These are phyloP conservation scores for Euphrasia arctica DNA, from an alignment of 305 asterid species.

Conservation along the genomic window DNA sequence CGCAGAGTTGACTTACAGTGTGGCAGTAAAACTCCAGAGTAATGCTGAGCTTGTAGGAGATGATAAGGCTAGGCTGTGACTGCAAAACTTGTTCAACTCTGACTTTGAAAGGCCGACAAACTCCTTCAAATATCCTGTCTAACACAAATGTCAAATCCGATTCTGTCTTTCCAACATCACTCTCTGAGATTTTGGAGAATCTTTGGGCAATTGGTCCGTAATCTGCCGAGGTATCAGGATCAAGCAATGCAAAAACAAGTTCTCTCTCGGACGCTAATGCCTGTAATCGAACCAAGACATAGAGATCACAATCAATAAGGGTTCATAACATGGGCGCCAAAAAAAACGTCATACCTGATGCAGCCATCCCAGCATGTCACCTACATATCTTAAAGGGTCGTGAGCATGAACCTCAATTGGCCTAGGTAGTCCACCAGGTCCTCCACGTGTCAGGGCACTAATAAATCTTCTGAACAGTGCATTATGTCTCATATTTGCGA, in stretches of 20 bases:
- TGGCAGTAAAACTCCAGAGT: slow-evolving; percentile 96
- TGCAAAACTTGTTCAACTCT: slow-evolving; percentile 99
- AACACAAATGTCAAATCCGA: slow-evolving; percentile 88
- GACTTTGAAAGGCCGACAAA: slow-evolving; percentile 98
- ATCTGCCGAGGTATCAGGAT: slow-evolving; percentile 77
- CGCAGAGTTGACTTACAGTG: slow-evolving; percentile 63
- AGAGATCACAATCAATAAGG: slow-evolving; percentile 19
- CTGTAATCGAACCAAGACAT: slow-evolving; percentile 42
- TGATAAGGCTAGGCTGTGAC: slow-evolving; percentile 88
- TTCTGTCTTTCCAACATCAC: slow-evolving; percentile 63
- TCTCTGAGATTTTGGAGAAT: slow-evolving; percentile 48
- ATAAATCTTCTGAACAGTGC: slow-evolving; percentile 95
- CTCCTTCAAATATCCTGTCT: slow-evolving; percentile 97
- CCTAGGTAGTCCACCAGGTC: slow-evolving; percentile 98
- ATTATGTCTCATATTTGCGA: slow-evolving; percentile 98
- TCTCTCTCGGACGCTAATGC: slow-evolving; percentile 99
- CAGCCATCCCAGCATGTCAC: slow-evolving; percentile 99
- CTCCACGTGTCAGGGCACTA: slow-evolving; percentile 99
- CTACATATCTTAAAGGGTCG: slow-evolving; percentile 96
- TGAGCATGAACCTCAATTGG: slow-evolving; percentile 99
- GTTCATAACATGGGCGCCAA: slow-evolving; percentile 22
- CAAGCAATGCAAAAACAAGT: slow-evolving; percentile 88
- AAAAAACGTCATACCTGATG: slow-evolving; percentile 64
- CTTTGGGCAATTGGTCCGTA: slow-evolving; percentile 67
- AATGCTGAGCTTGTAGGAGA: slow-evolving; percentile 83